These are phyloP conservation scores for Cucurbita maxima DNA, from an alignment of 306 rosid species.

Conservation along the genomic window DNA sequence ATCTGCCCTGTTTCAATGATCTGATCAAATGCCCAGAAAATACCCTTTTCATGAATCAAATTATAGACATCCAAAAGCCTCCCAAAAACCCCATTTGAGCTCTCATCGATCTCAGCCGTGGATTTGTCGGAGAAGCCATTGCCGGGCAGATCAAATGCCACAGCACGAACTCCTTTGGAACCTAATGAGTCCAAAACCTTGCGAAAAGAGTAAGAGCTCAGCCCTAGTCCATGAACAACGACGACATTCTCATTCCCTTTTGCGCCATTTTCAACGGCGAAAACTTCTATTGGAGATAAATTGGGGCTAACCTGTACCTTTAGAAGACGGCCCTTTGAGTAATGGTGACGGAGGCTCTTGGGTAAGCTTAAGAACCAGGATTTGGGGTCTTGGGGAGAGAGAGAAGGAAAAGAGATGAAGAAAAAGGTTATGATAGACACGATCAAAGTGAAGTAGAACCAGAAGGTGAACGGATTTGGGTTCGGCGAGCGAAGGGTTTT, in stretches of 20 bases:
- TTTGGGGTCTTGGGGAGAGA: constrained; percentile 49
- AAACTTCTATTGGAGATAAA: constrained; percentile 43
- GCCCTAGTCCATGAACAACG: constrained; percentile 56
- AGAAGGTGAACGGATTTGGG: constrained; percentile 48
- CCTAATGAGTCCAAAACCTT: constrained; percentile 25
- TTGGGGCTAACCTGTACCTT: constrained; percentile 52
- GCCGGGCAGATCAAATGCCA: constrained; percentile 70
- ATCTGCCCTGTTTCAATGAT: constrained; percentile 81
- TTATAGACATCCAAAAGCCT: constrained; percentile 52
- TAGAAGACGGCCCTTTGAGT: constrained; percentile 54
- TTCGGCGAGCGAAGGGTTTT: constrained; percentile 5
- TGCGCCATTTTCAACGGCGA: constrained; percentile 35
- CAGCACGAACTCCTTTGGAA: constrained; percentile 35
- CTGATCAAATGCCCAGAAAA: constrained; percentile 94
- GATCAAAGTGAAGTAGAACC: constrained; percentile 63
- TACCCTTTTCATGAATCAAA: constrained; percentile 67
- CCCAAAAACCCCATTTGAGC: constrained; percentile 37
- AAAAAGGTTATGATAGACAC: constrained; percentile 41
- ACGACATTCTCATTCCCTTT: constrained; percentile 33
- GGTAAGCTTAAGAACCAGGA: constrained; percentile 68
- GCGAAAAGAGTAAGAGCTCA: constrained; percentile 60
- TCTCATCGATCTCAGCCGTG: constrained; percentile 27
- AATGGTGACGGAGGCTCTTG: constrained; percentile 53
- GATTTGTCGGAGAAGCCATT: constrained; percentile 80
- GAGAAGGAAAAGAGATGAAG: constrained; percentile 31